Evolutionary conservation across 805 yeast genomes (phyloP), one percentile per base, ranked within the genome.

Genomic region (Maudiozyma pseudohumilis): DNA sequence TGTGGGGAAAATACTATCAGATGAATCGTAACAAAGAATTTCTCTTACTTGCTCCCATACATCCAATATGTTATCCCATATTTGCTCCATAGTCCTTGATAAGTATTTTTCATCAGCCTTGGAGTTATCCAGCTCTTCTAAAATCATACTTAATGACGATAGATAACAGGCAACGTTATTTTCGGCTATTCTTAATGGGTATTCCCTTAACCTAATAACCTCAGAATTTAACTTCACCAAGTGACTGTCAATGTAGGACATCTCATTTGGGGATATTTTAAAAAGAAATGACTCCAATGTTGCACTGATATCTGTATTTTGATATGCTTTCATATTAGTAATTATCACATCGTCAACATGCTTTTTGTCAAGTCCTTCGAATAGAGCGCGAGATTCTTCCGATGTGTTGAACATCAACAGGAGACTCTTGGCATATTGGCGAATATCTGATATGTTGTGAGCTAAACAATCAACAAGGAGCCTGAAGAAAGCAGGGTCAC

Each of bases 221-320:
- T 64, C 55, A 6, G 45, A 20, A 3, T 63, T 60, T 11, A 78
- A 48, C 18, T 48, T 53, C 0, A 40, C 36, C 0, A 71, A 32
- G 6, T 77, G 44, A 2, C 41, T 35, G 0, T 47, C 46, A 18
- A 70, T 48, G 31, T 60, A 66, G 18, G 31, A 39, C 2, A 35
- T 27, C 36, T 54, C 56, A 44, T 59, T 37, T 1, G 31, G 53
- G 35, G 64, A 57, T 40, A 67, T 49, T 40, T 47, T 45, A 34
- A 67, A 66, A 15, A 79, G 42, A 50, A 77, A 69, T 49, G 72
- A 74, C 21, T 81, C 61, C 12, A 78, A 63, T 28, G 77, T 70
- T 0, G 95, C 87, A 7, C 88, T 95, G 18, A 84, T 79, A 41
- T 87, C 96, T 32, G 83, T 78, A 40, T 69, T 74, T 38, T 87